Conservation (phyloP, 2,329 filamentous ascomycete genomes). For the Fusarium sp. region DNA sequence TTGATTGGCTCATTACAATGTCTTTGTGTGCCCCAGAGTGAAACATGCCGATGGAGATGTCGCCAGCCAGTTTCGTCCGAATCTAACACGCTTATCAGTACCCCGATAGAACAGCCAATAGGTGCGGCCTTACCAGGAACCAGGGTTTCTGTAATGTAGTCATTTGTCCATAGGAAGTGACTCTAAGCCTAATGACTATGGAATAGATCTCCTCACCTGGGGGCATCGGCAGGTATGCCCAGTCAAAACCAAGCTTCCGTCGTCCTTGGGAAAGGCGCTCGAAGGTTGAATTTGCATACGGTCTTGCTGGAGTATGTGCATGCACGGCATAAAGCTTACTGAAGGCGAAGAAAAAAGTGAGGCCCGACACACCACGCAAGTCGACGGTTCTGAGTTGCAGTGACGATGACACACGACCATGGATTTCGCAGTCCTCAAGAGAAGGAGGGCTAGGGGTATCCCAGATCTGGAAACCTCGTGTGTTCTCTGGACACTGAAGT, state of each 20-base stretch:
- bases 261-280: not conserved
- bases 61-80: conserved; percentile 16
- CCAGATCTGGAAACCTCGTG: conserved; percentile 14
- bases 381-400: conserved; percentile 18
- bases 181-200: not conserved
- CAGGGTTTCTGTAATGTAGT: conserved; percentile 12
- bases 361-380: conserved; percentile 7
- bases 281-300: not conserved
- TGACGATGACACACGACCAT: conserved; percentile 8
- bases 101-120: accelerated
- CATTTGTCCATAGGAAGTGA: not conserved
- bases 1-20: conserved; percentile 13
- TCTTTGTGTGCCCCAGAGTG: conserved; percentile 6
- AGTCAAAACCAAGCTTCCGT: not conserved
- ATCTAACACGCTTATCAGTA: not conserved
- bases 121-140: not conserved
- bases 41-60: conserved; percentile 5
- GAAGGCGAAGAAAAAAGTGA: conserved; percentile 23
- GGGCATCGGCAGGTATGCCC: conserved; percentile 10
- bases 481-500: not conserved
- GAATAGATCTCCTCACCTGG: conserved; percentile 4
- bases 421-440: conserved; percentile 6
- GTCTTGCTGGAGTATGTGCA: not conserved
- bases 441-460: conserved; percentile 15
- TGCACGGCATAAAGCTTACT: conserved; percentile 26